A percentile compares a stretch with the other conserved stretches of the same genome.
These are phyloP conservation scores for Acorus calamus DNA, from an alignment of 106 monocot genomes.

Conservation along the genomic window DNA sequence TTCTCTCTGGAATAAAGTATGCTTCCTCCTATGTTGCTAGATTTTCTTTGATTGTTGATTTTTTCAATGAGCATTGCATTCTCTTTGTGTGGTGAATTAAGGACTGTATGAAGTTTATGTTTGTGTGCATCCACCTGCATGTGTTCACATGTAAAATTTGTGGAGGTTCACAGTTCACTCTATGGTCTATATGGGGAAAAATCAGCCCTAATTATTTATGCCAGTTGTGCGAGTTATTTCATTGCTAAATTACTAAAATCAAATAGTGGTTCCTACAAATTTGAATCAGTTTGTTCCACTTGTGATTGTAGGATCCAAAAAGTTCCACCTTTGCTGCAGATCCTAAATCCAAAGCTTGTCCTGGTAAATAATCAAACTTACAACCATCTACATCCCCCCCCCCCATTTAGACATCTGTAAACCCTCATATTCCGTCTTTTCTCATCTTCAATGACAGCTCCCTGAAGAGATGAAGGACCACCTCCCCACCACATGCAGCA, in stretches of 20 bases:
- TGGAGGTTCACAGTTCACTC: no score
- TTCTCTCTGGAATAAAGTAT: constrained; percentile 79
- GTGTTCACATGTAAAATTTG: no score
- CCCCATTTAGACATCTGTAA: no score
- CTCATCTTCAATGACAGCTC: constrained; percentile 20
- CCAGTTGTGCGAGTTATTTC: no score
- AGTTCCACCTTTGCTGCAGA: constrained; percentile 30
- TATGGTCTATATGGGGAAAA: no score
- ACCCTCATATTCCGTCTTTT: background rate
- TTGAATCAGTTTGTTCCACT: background rate
- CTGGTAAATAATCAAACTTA: constrained; percentile 16
- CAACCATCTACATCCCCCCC: no score
- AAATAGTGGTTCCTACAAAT: background rate
- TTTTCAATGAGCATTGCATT: no score
- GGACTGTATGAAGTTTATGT: no score
- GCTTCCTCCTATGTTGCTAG: background rate
- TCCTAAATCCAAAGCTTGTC: constrained; percentile 44
- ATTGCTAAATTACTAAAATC: background rate
- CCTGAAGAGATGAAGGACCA: constrained; percentile 33
- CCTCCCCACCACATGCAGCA: background rate
- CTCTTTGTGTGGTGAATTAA: no score
- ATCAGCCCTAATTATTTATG: no score
- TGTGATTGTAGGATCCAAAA: constrained; percentile 26
- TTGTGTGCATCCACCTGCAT: no score
- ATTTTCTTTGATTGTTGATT: no score